A percentile compares a stretch with the other conserved stretches of the same genome.
Evolutionary conservation across 2,329 filamentous ascomycete species (phyloP).

Genomic region (Aspergillus hortae): DNA sequence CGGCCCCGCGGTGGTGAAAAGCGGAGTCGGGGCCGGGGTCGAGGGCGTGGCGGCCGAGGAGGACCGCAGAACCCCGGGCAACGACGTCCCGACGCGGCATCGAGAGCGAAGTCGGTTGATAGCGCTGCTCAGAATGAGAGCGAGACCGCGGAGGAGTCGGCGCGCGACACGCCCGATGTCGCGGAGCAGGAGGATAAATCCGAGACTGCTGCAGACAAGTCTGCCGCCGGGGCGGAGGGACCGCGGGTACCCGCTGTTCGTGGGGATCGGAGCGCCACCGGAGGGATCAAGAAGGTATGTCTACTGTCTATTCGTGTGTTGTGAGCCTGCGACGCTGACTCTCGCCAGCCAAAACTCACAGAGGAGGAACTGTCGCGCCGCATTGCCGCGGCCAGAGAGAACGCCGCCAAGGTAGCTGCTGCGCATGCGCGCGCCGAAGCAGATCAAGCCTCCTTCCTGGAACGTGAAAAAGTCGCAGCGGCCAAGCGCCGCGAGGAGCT

Average conservation of each 20-base stretch:
- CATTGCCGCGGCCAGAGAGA: slow-evolving; percentile 59
- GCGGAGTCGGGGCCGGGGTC: slow-evolving; percentile 28
- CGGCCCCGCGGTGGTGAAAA: slow-evolving; percentile 29
- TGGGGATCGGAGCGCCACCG: slow-evolving; percentile 53
- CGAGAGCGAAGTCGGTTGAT: slow-evolving; percentile 15
- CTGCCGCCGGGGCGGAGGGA: slow-evolving; percentile 19
- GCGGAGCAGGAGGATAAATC: slow-evolving; percentile 9
- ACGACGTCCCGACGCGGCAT: slow-evolving; percentile 15
- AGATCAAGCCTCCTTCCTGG: slow-evolving; percentile 62
- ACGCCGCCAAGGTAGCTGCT: slow-evolving; percentile 57
- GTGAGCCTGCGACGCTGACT: slow-evolving; percentile 21
- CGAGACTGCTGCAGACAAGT: slow-evolving; percentile 7
- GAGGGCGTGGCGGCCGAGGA: slow-evolving; percentile 21
- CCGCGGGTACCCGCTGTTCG: slow-evolving; percentile 46
- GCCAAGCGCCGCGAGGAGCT: slow-evolving; percentile 52
- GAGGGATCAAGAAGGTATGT: slow-evolving; percentile 47
- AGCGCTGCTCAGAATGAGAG: slow-evolving; percentile 11
- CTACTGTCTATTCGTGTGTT: too few species aligned
- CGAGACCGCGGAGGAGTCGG: slow-evolving; percentile 14
- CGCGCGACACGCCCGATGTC: slow-evolving; percentile 10
- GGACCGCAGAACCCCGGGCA: slow-evolving; percentile 17
- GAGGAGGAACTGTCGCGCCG: slow-evolving; percentile 61
- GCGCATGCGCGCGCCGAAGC: slow-evolving; percentile 64
- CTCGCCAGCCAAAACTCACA: slow-evolving; percentile 56
- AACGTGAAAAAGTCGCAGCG: slow-evolving; percentile 59